Base-by-base conservation (phyloP, 2,329 filamentous ascomycete species). In the Cladosporium sp. region DNA sequence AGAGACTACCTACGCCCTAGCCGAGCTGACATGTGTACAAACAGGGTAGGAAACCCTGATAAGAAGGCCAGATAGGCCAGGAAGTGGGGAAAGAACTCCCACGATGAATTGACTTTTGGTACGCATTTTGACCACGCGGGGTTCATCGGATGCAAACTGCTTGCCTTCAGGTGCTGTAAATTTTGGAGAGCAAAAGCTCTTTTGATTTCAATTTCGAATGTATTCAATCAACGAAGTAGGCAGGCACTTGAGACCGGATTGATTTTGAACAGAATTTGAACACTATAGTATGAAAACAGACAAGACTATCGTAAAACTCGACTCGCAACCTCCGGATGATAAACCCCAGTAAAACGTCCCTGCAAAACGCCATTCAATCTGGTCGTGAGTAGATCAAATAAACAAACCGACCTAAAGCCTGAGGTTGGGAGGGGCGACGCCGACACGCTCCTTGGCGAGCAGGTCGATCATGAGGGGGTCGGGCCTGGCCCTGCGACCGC, bases 391-490 rank as follows among this genome's bases (percentile, higher is more conserved):
- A n/a, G 28, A 31, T 55, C 52, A 56, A 37, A 31, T 16, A 35
- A 23, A 63, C 50, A 46, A 31, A 14, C 35, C 33, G 33, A 21
- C 29, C 29, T 35, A 26, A 26, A 23, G 40, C 16, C 33, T 55
- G 21, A 59, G 56, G 61, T 55, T 35, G 28, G 55, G 53, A 37
- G 81, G 82, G 65, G 80, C 78, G 31, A 98, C 95, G 73, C 93
- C 95, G 62, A 99, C 93, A 75, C 95, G 90, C 85, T 97, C 93
- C 85, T 94, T 96, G 79, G 91, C 90, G 69, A 99, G 83, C 71
- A 98, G 86, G 78, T 98, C 94, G 26, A 97, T 90, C 77, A 98
- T 85, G 66, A 97, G 85, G 73, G 93, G 91, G 72, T 88, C 93
- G 33, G 94, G 94, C 72, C 90, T 88, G 84, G 92, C 96, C 80